These are phyloP conservation scores for Mucor circinelloides DNA, from an alignment of 371 early-diverging fungal species.

Conservation along the genomic window DNA sequence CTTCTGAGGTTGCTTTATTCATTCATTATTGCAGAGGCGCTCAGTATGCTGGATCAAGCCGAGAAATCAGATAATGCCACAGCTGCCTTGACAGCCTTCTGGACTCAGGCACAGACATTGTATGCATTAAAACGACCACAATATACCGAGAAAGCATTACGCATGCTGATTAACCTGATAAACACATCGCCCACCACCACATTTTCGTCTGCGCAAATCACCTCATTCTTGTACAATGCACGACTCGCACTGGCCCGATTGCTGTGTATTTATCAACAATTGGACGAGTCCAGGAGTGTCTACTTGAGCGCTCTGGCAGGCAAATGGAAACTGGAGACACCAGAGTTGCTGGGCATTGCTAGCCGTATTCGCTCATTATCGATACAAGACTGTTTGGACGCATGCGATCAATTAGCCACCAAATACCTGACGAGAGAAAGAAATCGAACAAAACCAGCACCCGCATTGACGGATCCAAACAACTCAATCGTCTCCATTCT, in stretches of 20 bases:
- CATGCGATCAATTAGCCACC: conserved; percentile 13
- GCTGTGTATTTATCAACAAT: conserved; percentile 28
- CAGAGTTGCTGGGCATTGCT: conserved; percentile 14
- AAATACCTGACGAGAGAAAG: conserved; percentile 27
- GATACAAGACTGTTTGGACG: not conserved
- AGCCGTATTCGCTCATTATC: not conserved
- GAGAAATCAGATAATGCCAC: conserved; percentile 13
- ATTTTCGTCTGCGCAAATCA: conserved; percentile 17
- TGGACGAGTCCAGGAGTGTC: conserved; percentile 2
- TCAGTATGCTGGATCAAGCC: conserved; percentile 8
- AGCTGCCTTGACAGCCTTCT: conserved; percentile 15
- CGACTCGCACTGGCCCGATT: conserved; percentile 34
- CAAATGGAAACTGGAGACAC: conserved; percentile 25
- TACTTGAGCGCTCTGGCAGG: conserved; percentile 24
- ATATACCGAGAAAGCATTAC: conserved; percentile 23
- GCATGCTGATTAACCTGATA: conserved; percentile 7
- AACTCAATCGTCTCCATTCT: conserved; percentile 18
- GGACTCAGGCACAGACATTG: conserved; percentile 32
- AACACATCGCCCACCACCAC: not conserved
- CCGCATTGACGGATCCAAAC: conserved; percentile 17
- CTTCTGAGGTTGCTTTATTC: not conserved
- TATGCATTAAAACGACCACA: conserved; percentile 29
- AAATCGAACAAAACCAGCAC: conserved; percentile 22
- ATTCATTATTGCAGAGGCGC: conserved; percentile 8
- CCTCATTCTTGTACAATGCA: conserved; percentile 19